These are phyloP conservation scores for Ilex aquifolium DNA, from an alignment of 257 asterid genomes.

Conservation along the genomic window DNA sequence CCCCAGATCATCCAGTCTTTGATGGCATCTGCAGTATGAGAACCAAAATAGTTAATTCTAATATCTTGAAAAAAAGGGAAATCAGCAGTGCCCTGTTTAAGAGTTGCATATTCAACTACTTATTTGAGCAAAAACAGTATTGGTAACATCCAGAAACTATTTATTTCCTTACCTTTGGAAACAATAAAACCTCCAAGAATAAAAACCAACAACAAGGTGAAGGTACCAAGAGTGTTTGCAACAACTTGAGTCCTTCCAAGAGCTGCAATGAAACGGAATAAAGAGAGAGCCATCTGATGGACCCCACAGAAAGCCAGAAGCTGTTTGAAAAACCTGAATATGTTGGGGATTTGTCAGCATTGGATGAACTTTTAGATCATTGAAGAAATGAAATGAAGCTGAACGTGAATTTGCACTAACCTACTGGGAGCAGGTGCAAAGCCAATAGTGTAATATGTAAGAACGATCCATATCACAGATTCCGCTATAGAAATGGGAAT, in stretches of 20 bases:
- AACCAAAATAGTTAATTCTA: neutral
- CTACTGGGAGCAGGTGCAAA: constrained; percentile 74
- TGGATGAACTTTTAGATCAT: neutral
- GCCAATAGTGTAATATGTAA: constrained; percentile 81
- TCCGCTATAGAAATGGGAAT: constrained; percentile 64
- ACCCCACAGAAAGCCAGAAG: constrained; percentile 61
- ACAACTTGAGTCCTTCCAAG: constrained; percentile 68
- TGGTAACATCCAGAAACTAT: neutral
- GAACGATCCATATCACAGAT: constrained; percentile 56
- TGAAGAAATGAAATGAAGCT: neutral
- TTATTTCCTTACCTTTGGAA: constrained; percentile 43
- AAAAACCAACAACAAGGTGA: constrained; percentile 59
- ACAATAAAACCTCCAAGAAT: constrained; percentile 75
- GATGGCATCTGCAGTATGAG: constrained; percentile 49
- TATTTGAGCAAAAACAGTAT: too few species aligned
- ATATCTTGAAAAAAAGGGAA: neutral
- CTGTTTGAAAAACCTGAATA: constrained; percentile 66
- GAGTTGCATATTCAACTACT: too few species aligned
- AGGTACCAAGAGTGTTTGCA: constrained; percentile 68
- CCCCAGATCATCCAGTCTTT: constrained; percentile 91
- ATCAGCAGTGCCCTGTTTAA: too few species aligned
- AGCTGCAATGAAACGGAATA: constrained; percentile 78
- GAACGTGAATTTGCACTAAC: constrained; percentile 17
- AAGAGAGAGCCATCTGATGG: constrained; percentile 77
- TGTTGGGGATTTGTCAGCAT: neutral